Conservation (phyloP, 2,329 filamentous ascomycete genomes). For the Fusarium sp. region DNA sequence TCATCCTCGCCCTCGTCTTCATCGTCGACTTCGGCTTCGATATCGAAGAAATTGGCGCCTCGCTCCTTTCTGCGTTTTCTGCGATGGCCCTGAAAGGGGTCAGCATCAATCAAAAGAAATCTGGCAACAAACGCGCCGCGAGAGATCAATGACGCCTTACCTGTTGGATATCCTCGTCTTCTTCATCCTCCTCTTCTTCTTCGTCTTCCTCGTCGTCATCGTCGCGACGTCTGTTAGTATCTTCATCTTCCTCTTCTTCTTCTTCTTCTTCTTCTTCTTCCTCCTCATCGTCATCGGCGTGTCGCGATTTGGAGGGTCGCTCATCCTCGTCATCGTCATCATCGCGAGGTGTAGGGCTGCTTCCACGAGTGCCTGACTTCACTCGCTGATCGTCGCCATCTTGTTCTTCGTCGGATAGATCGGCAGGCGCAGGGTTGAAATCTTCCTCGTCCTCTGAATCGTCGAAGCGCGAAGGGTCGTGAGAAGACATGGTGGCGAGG, state of each 20-base stretch:
- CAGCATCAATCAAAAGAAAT: conserved; percentile 21
- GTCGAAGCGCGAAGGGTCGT: conserved; percentile 63
- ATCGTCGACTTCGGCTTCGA: conserved; percentile 97
- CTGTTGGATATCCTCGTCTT: conserved; percentile 77
- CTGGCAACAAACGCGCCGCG: conserved; percentile 8
- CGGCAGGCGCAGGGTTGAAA: conserved; percentile 85
- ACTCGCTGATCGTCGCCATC: conserved; percentile 55
- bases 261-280: conserved; percentile 53
- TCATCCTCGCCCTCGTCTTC: conserved; percentile 90
- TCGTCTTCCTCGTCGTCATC: conserved; percentile 64
- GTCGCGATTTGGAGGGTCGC: conserved; percentile 43
- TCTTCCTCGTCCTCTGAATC: conserved; percentile 84
- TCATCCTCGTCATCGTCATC: conserved; percentile 57
- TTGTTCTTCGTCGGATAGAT: conserved; percentile 73
- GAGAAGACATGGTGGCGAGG: conserved; percentile 58
- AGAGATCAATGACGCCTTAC: conserved; percentile 50
- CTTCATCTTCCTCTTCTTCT: conserved; percentile 53
- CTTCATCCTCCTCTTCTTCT: conserved; percentile 70
- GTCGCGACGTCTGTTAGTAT: conserved; percentile 52
- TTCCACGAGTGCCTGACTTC: conserved; percentile 56
- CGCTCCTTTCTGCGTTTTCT: conserved; percentile 83
- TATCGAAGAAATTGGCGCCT: conserved; percentile 92
- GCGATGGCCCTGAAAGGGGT: conserved; percentile 68
- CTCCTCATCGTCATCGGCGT: conserved; percentile 58
- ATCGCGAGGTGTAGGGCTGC: conserved; percentile 51